Evolutionary conservation across 306 rosid genomes (phyloP), one percentile per base, ranked within the genome.

Genomic region (Begonia peltatifolia): DNA sequence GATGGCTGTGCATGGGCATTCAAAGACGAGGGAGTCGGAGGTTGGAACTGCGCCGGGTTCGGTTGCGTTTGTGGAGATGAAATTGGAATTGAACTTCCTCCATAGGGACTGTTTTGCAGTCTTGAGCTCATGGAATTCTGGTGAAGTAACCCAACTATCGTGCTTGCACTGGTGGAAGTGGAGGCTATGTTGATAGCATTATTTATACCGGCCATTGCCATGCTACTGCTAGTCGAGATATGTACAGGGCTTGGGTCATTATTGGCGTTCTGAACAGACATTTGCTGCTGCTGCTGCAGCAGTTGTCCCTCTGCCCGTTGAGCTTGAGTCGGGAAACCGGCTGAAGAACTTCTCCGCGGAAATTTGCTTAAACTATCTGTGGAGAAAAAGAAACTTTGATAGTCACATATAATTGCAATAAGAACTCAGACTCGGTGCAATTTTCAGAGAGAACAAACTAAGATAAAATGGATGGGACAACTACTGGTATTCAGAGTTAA

Each of bases 61-160:
- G 88, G 80, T 66, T 79, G 96, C 22, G 77, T 41, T 61, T 56
- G 96, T 2, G 95, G 99, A 49, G 96, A 86, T 12, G 99, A 89
- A 61, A 83, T 79, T 70, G 86, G 99, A 60, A 72, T 86, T 61
- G 94, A 76, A 60, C 63, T 69, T 47, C 85, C 87, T 12, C 81
- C 94, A 51, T 90, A 86, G 5, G 95, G 87, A 68, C 88, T 83
- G 86, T 43, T 86, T 56, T 69, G 93, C 53, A 79, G 96, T 64
- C 96, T 75, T 64, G 88, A 76, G 66, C 81, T 86, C 84, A 92
- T 79, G 6, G 99, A 92, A 66, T 92, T 86, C 61, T 86, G 99
- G 66, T 86, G 94, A 51, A 83, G 94, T 65, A 92, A 81, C 60
- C 99, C 96, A 59, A 76, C 99, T 50, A 90, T 90, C 49, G 99